Percentiles rank a stretch among this genome's conserved stretches.
These are phyloP conservation scores for Kalmusia sp. DNA, from an alignment of 2,329 filamentous ascomycete species.

Conservation along the genomic window DNA sequence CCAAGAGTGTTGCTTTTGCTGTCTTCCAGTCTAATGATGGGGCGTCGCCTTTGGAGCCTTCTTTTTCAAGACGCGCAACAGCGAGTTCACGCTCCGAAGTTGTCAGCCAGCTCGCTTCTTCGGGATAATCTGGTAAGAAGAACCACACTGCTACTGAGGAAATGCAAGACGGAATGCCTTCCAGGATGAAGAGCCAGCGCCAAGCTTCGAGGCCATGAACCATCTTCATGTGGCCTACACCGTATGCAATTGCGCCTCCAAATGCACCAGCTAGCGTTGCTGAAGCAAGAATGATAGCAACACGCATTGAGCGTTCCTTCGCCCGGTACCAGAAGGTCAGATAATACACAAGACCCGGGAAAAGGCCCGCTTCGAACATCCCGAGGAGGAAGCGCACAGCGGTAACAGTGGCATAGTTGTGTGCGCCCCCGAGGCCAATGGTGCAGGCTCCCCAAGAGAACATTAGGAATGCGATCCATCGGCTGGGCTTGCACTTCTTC, in stretches of 20 bases:
- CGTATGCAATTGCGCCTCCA: conserved; percentile 64
- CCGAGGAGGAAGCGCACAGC: conserved; percentile 51
- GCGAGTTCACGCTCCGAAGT: conserved; percentile 46
- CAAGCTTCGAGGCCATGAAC: conserved; percentile 43
- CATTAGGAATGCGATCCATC: conserved; percentile 53
- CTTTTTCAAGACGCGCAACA: conserved; percentile 49
- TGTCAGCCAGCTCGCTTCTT: conserved; percentile 55
- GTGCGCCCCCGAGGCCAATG: conserved; percentile 54
- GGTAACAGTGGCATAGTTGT: conserved; percentile 51
- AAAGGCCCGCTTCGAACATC: conserved; percentile 33
- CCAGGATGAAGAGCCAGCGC: conserved; percentile 35
- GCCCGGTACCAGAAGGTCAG: conserved; percentile 64
- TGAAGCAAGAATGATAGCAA: conserved; percentile 64
- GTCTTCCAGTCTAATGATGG: conserved; percentile 54
- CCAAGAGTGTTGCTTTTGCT: conserved; percentile 55
- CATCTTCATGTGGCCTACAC: conserved; percentile 51
- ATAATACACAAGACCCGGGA: conserved; percentile 56
- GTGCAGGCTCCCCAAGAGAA: conserved; percentile 51
- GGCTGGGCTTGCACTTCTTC: conserved; percentile 60
- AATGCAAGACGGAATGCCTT: conserved; percentile 31
- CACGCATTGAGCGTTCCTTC: conserved; percentile 64
- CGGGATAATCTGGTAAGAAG: conserved; percentile 58
- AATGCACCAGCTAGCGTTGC: conserved; percentile 64
- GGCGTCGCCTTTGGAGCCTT: conserved; percentile 52
- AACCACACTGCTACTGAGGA: conserved; percentile 49